Conservation (phyloP, 495 filamentous ascomycete genomes). For the Coniosporium apollinis region DNA sequence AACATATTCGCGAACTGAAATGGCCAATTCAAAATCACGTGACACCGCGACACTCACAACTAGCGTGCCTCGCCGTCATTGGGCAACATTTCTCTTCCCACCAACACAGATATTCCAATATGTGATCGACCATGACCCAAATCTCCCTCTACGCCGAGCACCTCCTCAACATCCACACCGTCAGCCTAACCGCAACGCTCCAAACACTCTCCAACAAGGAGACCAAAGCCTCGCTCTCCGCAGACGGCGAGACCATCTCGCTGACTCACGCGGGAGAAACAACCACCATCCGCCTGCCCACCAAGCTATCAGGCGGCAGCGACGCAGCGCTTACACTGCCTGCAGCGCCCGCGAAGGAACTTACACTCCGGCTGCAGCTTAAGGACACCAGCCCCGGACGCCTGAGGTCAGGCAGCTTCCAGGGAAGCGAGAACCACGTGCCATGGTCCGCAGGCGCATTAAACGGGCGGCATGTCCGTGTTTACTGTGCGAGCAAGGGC, state of each 20-base stretch:
- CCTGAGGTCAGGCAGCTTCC: slow-evolving; percentile 14
- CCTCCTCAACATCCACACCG: slow-evolving; percentile 68
- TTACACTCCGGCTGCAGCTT: slow-evolving; percentile 59
- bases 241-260: slow-evolving; percentile 33
- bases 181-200: slow-evolving; percentile 57
- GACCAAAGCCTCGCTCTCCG: slow-evolving; percentile 31
- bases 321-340: slow-evolving; percentile 24
- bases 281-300: slow-evolving; percentile 49
- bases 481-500: slow-evolving; percentile 47
- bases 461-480: slow-evolving; percentile 27
- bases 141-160: slow-evolving; percentile 65
- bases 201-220: slow-evolving; percentile 28
- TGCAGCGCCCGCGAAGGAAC: slow-evolving; percentile 20
- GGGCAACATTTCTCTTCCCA: no score
- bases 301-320: slow-evolving; percentile 28
- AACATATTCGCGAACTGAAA: no score
- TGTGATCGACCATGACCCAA: not conserved
- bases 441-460: slow-evolving; percentile 65
- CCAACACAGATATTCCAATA: no score
- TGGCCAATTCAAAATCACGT: no score
- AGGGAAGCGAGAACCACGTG: slow-evolving; percentile 24
- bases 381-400: slow-evolving; percentile 22
- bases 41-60: no score
- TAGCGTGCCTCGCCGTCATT: no score
- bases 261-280: slow-evolving; percentile 36